phyloP scores from a whole-genome alignment of 345 rosid species.

The Syzygium oleosum region DNA sequence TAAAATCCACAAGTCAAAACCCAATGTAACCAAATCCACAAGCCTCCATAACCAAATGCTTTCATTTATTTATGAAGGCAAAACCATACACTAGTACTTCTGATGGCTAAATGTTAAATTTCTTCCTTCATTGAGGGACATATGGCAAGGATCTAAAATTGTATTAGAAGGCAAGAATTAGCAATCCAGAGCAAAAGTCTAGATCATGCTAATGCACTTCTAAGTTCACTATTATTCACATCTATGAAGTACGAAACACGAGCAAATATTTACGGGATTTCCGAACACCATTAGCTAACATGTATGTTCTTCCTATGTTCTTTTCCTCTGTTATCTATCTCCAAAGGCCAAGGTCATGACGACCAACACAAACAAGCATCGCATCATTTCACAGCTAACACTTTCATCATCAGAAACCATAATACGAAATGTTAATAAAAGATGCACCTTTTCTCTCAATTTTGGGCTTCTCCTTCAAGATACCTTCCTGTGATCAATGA shows the following conservation, averaged over 20 bases:
- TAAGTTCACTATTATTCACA: background rate
- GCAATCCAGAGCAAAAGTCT: background rate
- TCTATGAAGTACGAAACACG: background rate
- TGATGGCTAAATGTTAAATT: background rate
- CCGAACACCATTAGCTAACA: background rate
- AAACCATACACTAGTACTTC: background rate
- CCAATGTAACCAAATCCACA: background rate
- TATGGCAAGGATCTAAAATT: background rate
- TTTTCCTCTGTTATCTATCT: background rate
- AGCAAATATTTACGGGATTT: background rate
- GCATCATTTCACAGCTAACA: background rate
- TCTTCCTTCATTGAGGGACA: background rate
- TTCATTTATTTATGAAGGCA: background rate
- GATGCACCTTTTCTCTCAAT: constrained; percentile 39
- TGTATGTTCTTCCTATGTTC: background rate
- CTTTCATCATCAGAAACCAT: background rate
- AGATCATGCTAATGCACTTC: background rate
- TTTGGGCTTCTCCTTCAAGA: constrained; percentile 29
- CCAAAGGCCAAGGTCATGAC: background rate
- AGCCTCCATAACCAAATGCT: background rate
- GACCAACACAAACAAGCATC: background rate
- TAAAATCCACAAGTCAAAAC: background rate
- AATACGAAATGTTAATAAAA: background rate
- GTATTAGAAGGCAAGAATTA: background rate
- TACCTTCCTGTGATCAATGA: constrained; percentile 21